These are phyloP conservation scores for Candolleomyces eurysporus DNA, from an alignment of 768 basidiomycete species.

Conservation along the genomic window DNA sequence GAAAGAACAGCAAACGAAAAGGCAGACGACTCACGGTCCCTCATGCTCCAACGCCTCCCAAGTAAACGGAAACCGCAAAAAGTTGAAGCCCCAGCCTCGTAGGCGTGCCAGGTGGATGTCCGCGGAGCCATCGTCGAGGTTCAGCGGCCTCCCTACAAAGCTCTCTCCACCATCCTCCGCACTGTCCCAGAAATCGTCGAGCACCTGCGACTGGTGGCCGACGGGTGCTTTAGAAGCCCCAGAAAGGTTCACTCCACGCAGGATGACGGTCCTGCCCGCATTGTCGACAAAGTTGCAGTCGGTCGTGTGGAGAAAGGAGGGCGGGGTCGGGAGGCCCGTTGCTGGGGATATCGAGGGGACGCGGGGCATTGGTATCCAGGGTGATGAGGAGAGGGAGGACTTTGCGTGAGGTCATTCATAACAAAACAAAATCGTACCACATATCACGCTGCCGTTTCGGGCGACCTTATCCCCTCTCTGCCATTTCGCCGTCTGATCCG, in stretches of 20 bases:
- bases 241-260: slow-evolving; percentile 94
- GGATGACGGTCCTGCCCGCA: slow-evolving; percentile 69
- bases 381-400: background rate
- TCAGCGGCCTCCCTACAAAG: slow-evolving; percentile 77
- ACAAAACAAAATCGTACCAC: background rate
- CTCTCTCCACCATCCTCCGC: slow-evolving; percentile 67
- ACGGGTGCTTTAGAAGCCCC: slow-evolving; percentile 85
- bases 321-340: slow-evolving; percentile 45
- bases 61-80: slow-evolving; percentile 79
- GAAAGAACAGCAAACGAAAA: slow-evolving; percentile 7
- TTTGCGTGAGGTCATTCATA: background rate
- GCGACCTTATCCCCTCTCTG: background rate
- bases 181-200: slow-evolving; percentile 79
- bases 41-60: slow-evolving; percentile 96
- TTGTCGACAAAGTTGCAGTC: slow-evolving; percentile 72
- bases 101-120: slow-evolving; percentile 86
- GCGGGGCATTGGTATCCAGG: slow-evolving; percentile 44
- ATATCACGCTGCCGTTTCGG: background rate
- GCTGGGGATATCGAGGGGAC: slow-evolving; percentile 59
- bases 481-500: background rate
- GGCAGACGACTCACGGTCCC: slow-evolving; percentile 78
- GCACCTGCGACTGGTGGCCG: slow-evolving; percentile 61
- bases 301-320: slow-evolving; percentile 63
- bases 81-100: slow-evolving; percentile 91
- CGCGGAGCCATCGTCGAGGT: slow-evolving; percentile 81